Evolutionary conservation across 768 basidiomycete genomes (phyloP), one percentile per base, ranked within the genome.

Genomic region (Xerocomus brunneocitrinus): DNA sequence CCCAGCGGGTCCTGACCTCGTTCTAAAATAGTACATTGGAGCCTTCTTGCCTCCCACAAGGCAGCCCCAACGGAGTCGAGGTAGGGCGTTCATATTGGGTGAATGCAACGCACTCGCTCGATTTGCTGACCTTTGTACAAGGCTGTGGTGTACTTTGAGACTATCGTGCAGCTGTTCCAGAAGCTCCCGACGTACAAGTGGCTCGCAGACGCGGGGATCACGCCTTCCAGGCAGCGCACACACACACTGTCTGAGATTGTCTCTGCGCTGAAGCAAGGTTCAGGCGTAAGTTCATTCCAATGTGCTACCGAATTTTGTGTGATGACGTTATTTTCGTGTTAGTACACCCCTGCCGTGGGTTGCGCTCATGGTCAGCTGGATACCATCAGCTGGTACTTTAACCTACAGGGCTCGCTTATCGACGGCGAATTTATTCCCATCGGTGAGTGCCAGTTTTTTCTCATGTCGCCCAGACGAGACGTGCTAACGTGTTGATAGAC

Each of bases 131-230:
- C 13, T 32, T 27, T 30, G 34, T 1, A 4, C 8, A 52, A 85
- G 82, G 86, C 86, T 0, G 85, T 86, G 32, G 76, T 78, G 2
- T 89, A 79, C 71, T 86, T 85, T 71, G 60, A 80, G 54, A 73
- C 56, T 8, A 76, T 81, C 3, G 83, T 87, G 49, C 73, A 69
- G 24, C 67, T 87, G 19, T 87, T 85, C 74, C 62, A 79, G 79
- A 75, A 74, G 2, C 79, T 91, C 19, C 87, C 89, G 0, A 91
- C 91, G 3, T 91, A 83, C 69, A 73, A 79, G 12, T 89, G 81
- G 81, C 81, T 94, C 25, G 70, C 73, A 8, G 70, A 78, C n/a
- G 83, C 77, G 9, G 89, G 89, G n/a, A 92, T 93, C 60, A 79
- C 79, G 4, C 91, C 91, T 3, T 78, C 77, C 5, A 64, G 68